phyloP scores from a whole-genome alignment of 495 filamentous ascomycete genomes.

The Gamarada debralockiae region DNA sequence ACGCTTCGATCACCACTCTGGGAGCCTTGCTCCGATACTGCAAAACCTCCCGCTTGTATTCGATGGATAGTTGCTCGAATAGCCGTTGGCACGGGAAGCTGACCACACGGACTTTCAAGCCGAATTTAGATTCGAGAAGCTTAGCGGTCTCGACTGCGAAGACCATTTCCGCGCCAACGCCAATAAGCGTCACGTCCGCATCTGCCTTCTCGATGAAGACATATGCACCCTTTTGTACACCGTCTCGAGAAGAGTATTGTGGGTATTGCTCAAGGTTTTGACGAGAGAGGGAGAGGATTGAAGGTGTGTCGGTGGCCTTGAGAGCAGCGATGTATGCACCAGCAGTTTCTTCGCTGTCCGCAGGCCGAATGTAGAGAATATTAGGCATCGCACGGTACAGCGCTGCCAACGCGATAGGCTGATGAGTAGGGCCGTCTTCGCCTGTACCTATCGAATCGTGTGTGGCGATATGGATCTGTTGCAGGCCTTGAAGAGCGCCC shows the following conservation, averaged over 20 bases:
- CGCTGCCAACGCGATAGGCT: conserved; percentile 53
- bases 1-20: conserved; percentile 51
- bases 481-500: conserved; percentile 53
- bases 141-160: conserved; percentile 27
- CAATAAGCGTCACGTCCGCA: conserved; percentile 30
- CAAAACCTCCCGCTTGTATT: conserved; percentile 43
- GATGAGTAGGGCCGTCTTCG: conserved; percentile 59
- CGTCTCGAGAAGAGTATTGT: conserved; percentile 19
- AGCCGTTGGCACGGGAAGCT: conserved; percentile 54
- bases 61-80: conserved; percentile 40
- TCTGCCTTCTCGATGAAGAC: conserved; percentile 28
- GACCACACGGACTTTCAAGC: conserved; percentile 44
- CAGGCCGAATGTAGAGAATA: conserved; percentile 50
- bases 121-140: conserved; percentile 27
- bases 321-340: conserved; percentile 52
- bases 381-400: conserved; percentile 60
- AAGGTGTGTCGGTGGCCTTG: conserved; percentile 34
- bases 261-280: conserved; percentile 22
- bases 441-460: conserved; percentile 58
- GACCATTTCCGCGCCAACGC: conserved; percentile 30
- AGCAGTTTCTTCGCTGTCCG: conserved; percentile 52
- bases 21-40: conserved; percentile 35
- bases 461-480: conserved; percentile 54
- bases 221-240: conserved; percentile 29
- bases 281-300: conserved; percentile 29